Base-by-base conservation (phyloP, 352 stramenopile genomes). In the Pythium brassicae region DNA sequence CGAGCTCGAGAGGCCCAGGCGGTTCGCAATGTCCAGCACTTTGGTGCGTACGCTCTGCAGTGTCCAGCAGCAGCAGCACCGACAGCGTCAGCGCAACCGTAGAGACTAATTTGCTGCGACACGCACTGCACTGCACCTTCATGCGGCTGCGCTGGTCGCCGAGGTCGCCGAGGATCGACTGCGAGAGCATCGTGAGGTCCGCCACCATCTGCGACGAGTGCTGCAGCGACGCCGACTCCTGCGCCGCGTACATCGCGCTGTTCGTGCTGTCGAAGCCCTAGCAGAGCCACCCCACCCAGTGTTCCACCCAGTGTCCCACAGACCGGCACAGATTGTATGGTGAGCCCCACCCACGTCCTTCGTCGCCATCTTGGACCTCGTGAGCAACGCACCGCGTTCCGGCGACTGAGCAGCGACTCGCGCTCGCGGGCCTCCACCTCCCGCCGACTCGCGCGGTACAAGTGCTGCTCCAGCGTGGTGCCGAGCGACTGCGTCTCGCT, bases 1-100 rank as follows among this genome's bases (percentile, higher is more conserved):
- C 44, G 82, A 92, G 40, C 80, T 92, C 4, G 83, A 93, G 22
- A 95, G 68, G 2, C 86, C 86, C 32, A 95, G 70, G 52, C 78
- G 68, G 66, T 91, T 93, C n/a, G 84, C 80, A 46, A 94, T 87
- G 51, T 93, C 85, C 25, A 92, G 57, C 44, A 90, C 47, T 66
- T 92, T 92, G 1, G 80, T 89, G 19, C 83, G 78, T 34, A 85
- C 83, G 55, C 77, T 76, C 75, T 92, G 55, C 29, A n/a, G n/a
- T n/a, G n/a, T n/a, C n/a, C n/a, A n/a, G n/a, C n/a, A n/a, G n/a
- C n/a, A n/a, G n/a, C n/a, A n/a, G n/a, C 45, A 50, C 27, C n/a
- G 53, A 43, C 8, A 57, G 29, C n/a, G 9, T 40, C n/a, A 23
- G 44, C 55, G 14, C n/a, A n/a, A n/a, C n/a, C n/a, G n/a, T n/a